phyloP scores from a whole-genome alignment of 2,329 filamentous ascomycete species.

The Microdochium trichocladiopsis region DNA sequence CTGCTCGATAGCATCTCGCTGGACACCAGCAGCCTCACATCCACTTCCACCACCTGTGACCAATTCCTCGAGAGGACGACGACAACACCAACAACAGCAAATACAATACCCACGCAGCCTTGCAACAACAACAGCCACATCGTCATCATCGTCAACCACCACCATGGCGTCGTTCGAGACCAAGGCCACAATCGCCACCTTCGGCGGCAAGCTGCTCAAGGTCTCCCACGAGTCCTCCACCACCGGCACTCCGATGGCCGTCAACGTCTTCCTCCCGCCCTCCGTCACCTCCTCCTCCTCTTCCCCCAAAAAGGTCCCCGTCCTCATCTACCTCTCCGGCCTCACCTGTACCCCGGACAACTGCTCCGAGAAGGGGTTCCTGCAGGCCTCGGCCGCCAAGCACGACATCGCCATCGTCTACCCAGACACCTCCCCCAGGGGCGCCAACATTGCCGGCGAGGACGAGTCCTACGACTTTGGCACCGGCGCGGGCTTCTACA shows the following conservation, averaged over 20 bases:
- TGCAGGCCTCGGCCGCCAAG: constrained; percentile 55
- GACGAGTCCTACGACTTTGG: constrained; percentile 90
- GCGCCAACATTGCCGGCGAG: constrained; percentile 74
- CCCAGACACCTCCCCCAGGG: constrained; percentile 79
- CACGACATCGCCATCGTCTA: constrained; percentile 1
- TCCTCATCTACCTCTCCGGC: constrained; percentile 89
- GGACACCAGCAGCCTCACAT: too few species aligned
- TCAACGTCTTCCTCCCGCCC: constrained; percentile 87
- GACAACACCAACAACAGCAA: background rate
- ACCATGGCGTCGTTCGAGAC: constrained; percentile 83
- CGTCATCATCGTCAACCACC: background rate
- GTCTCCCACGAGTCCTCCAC: constrained; percentile 75
- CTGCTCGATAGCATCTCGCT: too few species aligned
- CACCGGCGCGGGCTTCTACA: constrained; percentile 86
- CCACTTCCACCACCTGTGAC: too few species aligned
- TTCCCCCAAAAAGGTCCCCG: constrained; percentile 57
- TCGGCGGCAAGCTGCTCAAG: constrained; percentile 92
- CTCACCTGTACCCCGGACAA: constrained; percentile 93
- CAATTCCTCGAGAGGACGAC: too few species aligned
- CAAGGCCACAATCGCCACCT: constrained; percentile 81
- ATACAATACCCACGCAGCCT: background rate
- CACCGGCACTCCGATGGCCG: constrained; percentile 81
- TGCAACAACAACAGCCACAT: background rate
- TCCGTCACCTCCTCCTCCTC: constrained; percentile 39
- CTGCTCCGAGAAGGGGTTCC: constrained; percentile 77